Conservation (phyloP, 495 filamentous ascomycete species). For the Penicillium arizonense region DNA sequence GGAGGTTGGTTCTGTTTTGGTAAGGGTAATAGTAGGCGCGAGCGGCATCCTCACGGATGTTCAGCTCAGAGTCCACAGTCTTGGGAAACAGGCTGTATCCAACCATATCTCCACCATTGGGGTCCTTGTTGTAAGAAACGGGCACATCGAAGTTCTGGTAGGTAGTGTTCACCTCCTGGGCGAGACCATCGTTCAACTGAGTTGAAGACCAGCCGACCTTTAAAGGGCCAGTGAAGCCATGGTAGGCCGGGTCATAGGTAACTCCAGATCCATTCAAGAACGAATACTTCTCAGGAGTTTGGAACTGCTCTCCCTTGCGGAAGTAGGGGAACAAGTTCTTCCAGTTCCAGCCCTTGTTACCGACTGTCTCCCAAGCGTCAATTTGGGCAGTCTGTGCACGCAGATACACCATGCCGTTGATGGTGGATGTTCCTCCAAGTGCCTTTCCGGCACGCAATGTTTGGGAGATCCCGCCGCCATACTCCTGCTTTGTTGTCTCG, state of each 20-base stretch:
- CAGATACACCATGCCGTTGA: conserved; percentile 43
- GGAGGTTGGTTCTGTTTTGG: conserved; percentile 19
- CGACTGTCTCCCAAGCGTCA: conserved; percentile 24
- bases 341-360: conserved; percentile 35
- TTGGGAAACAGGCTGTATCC: conserved; percentile 20
- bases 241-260: conserved; percentile 20
- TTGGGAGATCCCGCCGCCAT: conserved; percentile 31
- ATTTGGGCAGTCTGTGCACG: conserved; percentile 26
- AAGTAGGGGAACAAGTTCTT: conserved; percentile 29
- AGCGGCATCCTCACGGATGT: conserved; percentile 26
- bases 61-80: conserved; percentile 19
- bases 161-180: conserved; percentile 19
- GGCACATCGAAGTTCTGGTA: conserved; percentile 19
- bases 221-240: conserved; percentile 22
- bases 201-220: conserved; percentile 24
- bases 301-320: conserved; percentile 23
- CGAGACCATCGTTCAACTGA: conserved; percentile 21
- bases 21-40: conserved; percentile 25
- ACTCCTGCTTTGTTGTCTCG: conserved; percentile 41
- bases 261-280: conserved; percentile 20
- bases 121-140: conserved; percentile 19
- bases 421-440: conserved; percentile 51
- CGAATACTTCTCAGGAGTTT: conserved; percentile 13
- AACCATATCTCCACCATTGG: conserved; percentile 23
- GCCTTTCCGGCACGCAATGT: conserved; percentile 47